phyloP scores from a whole-genome alignment of 2,329 filamentous ascomycete genomes.

The Arthrobotrys iridis region DNA sequence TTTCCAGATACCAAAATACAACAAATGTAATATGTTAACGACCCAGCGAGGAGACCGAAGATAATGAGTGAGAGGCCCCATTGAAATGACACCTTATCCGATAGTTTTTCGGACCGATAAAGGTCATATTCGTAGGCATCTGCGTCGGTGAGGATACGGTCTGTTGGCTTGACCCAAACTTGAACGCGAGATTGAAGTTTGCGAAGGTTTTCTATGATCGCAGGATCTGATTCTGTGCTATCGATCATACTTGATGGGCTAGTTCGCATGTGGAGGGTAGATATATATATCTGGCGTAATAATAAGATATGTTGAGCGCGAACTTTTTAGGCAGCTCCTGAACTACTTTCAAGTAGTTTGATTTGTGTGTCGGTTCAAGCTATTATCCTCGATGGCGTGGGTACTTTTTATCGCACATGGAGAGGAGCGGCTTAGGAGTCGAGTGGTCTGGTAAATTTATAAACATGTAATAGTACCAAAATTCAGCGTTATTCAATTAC shows the following conservation, averaged over 20 bases:
- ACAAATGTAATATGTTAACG: conserved; percentile 37
- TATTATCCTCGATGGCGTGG: too few species aligned
- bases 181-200: conserved; percentile 45
- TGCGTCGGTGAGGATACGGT: conserved; percentile 41
- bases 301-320: too few species aligned
- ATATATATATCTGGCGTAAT: not conserved
- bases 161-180: conserved; percentile 47
- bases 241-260: not conserved
- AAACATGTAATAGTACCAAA: too few species aligned
- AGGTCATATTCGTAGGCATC: conserved; percentile 52
- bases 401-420: too few species aligned
- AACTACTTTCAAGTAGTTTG: too few species aligned
- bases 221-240: conserved; percentile 11
- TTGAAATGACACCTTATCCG: conserved; percentile 26
- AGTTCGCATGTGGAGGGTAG: not conserved
- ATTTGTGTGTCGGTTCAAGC: too few species aligned
- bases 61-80: conserved; percentile 32
- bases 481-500: too few species aligned
- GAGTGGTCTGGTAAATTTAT: too few species aligned
- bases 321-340: too few species aligned
- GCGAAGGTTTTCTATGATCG: conserved; percentile 38
- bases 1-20: conserved; percentile 21
- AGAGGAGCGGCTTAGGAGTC: too few species aligned
- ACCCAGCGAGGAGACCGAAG: conserved; percentile 1
- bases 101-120: conserved; percentile 21